These are phyloP conservation scores for Aspergillus affinis DNA, from an alignment of 495 filamentous ascomycete genomes.

Conservation along the genomic window DNA sequence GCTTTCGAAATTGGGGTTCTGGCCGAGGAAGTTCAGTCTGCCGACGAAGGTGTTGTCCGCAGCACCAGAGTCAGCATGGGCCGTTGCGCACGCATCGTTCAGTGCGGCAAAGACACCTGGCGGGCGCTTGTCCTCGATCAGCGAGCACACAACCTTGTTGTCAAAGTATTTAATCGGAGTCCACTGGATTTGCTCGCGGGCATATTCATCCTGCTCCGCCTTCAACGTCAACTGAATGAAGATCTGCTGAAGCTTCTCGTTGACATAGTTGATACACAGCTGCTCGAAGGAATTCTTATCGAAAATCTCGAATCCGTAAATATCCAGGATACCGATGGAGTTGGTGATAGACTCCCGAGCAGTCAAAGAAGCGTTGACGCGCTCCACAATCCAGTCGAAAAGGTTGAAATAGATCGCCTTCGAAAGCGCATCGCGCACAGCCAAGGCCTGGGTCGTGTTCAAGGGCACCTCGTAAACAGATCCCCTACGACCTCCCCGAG, in stretches of 20 bases:
- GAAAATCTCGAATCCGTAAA: slow-evolving; percentile 99
- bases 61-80: slow-evolving; percentile 89
- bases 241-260: slow-evolving; percentile 99
- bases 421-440: slow-evolving; percentile 89
- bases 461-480: slow-evolving; percentile 89
- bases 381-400: slow-evolving; percentile 97
- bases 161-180: slow-evolving; percentile 99
- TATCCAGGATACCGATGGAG: slow-evolving; percentile 96
- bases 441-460: slow-evolving; percentile 84
- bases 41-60: slow-evolving; percentile 96
- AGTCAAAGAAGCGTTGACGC: slow-evolving; percentile 85
- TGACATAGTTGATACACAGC: slow-evolving; percentile 99
- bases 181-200: slow-evolving; percentile 95
- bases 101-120: slow-evolving; percentile 93
- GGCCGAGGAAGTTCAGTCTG: slow-evolving; percentile 79
- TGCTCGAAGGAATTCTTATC: slow-evolving; percentile 99
- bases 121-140: slow-evolving; percentile 91
- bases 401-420: slow-evolving; percentile 97
- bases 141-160: slow-evolving; percentile 97
- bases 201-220: slow-evolving; percentile 98
- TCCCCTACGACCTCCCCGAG: slow-evolving; percentile 74
- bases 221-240: slow-evolving; percentile 98
- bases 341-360: slow-evolving; percentile 74
- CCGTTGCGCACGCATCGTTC: slow-evolving; percentile 97
- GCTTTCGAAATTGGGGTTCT: slow-evolving; percentile 86